Evolutionary conservation across 2,329 filamentous ascomycete genomes (phyloP), one percentile per base, ranked within the genome.

Genomic region (Aspergillus sp.): DNA sequence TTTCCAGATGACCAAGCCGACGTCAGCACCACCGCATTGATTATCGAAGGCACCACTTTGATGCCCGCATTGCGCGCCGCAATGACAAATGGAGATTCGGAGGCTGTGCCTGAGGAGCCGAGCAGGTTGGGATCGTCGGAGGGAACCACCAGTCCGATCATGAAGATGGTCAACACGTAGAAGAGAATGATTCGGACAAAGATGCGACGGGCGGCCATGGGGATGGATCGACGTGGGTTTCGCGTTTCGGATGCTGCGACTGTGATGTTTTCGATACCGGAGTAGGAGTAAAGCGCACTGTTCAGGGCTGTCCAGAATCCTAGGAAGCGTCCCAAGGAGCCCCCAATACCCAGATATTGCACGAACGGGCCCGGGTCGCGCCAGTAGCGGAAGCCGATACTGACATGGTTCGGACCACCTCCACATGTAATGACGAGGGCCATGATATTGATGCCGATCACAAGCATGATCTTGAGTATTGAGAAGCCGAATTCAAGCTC

Each of bases 391-490:
- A 84, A 84, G 4, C 80, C 80, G 3, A 84, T 70, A 4, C 76
- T 73, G 28, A 79, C 75, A 50, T 78, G 74, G n/a, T 71, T 71
- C 0, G 81, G 81, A 0, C 76, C 80, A 23, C 82, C 82, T 49
- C 80, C 77, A 52, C 78, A 79, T 23, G 78, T 75, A 6, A 74
- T 71, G 1, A 79, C 68, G 17, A 71, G 71, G 13, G 85, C 84
- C 65, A 88, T 83, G 56, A 88, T 80, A 66, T 87, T 85, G 61
- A 90, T 78, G 56, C 85, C 84, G 61, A 89, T 72, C 45, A 90
- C 82, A 36, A 89, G 77, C 32, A 85, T 74, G 60, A 89, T 84
- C 69, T 88, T 86, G 64, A 87, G 75, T 7, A 81, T 69, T 1
- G 82, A 81, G 63, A 84, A 84, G 4, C 75, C 73, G 61, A 83